Conservation (phyloP, 805 yeast species). For the Nakazawaea pomicola region DNA sequence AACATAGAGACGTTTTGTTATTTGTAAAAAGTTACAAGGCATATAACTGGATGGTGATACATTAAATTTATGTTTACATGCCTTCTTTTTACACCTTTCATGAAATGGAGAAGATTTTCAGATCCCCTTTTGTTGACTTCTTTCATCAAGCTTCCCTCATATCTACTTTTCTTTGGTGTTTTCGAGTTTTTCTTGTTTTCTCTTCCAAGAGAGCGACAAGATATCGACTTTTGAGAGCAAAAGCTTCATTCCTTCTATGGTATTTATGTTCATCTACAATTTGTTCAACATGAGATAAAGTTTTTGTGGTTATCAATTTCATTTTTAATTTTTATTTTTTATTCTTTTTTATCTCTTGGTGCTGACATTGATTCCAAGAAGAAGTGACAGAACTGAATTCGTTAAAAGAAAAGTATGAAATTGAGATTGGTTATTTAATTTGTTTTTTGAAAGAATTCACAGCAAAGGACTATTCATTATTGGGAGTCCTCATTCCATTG, state of each 20-base stretch:
- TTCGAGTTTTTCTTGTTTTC: too few relatives aligned
- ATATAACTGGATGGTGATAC: not conserved
- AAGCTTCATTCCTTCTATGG: constrained; percentile 5
- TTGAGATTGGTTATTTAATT: too few relatives aligned
- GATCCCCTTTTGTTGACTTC: not conserved
- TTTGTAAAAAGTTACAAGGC: too few relatives aligned
- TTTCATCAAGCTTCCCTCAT: not conserved
- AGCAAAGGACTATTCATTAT: not conserved
- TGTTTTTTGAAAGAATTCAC: constrained; percentile 4
- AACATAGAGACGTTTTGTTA: too few relatives aligned
- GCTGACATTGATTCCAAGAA: not conserved
- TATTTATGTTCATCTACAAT: not conserved
- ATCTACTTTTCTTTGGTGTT: too few relatives aligned
- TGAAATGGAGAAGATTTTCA: too few relatives aligned
- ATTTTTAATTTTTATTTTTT: not conserved
- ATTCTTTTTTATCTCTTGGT: too few relatives aligned
- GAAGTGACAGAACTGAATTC: not conserved
- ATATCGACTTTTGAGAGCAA: constrained; percentile 13
- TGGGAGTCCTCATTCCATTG: not conserved
- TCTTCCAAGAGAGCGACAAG: too few relatives aligned
- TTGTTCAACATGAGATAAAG: not conserved
- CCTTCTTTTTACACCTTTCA: not conserved
- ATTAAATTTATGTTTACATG: too few relatives aligned
- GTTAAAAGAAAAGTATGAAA: too few relatives aligned
- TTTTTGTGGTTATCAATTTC: not conserved